Evolutionary conservation across 2,329 filamentous ascomycete genomes (phyloP).

Genomic region (Claviceps spartinae): DNA sequence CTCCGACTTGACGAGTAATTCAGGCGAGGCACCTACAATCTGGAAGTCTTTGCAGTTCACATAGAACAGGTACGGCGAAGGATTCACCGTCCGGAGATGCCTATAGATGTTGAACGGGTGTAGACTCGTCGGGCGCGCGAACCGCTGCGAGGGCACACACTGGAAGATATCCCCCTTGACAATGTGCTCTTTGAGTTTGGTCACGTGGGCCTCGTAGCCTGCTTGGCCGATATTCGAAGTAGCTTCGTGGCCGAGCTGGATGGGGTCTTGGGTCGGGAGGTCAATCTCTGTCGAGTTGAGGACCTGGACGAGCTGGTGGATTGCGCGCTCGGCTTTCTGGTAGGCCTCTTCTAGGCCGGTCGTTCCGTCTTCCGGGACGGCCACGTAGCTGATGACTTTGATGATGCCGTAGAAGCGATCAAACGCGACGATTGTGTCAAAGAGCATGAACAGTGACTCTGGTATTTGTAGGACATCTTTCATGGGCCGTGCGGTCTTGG

Average conservation of each 20-base stretch:
- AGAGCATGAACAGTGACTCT: slow-evolving; percentile 94
- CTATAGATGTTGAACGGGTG: slow-evolving; percentile 98
- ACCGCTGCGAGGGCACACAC: slow-evolving; percentile 86
- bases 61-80: slow-evolving; percentile 94
- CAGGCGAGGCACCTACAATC: slow-evolving; percentile 87
- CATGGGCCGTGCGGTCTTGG: slow-evolving; percentile 80
- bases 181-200: slow-evolving; percentile 78
- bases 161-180: slow-evolving; percentile 90
- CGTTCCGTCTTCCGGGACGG: slow-evolving; percentile 37
- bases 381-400: slow-evolving; percentile 85
- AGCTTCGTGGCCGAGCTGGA: slow-evolving; percentile 63
- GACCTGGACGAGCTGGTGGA: slow-evolving; percentile 55
- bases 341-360: slow-evolving; percentile 48
- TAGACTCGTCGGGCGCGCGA: slow-evolving; percentile 75
- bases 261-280: slow-evolving; percentile 61
- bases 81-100: slow-evolving; percentile 91
- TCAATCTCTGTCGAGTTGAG: slow-evolving; percentile 64
- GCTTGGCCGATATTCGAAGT: slow-evolving; percentile 80
- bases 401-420: slow-evolving; percentile 89
- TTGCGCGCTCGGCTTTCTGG: slow-evolving; percentile 46
- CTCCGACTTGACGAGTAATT: slow-evolving; percentile 86
- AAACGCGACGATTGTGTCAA: slow-evolving; percentile 85
- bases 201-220: slow-evolving; percentile 88
- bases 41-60: slow-evolving; percentile 86
- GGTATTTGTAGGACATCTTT: slow-evolving; percentile 81